Conservation (phyloP, 176 grass and related monocot species). For the Calamus simplicifolius region DNA sequence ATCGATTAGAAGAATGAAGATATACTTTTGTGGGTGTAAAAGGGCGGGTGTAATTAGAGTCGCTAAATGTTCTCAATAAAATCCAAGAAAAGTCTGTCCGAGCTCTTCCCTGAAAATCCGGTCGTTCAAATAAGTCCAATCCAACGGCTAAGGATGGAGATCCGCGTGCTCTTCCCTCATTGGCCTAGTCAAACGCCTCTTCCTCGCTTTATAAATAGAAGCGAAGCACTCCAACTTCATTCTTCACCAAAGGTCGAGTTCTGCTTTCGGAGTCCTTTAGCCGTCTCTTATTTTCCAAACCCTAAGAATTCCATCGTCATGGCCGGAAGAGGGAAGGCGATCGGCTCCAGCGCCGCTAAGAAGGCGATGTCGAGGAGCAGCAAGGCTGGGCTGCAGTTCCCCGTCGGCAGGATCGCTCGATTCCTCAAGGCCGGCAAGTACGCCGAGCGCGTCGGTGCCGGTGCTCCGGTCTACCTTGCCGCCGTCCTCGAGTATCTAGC, state of each 20-base stretch:
- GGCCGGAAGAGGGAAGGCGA: conserved; percentile 42
- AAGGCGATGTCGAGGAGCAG: conserved; percentile 24
- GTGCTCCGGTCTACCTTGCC: conserved; percentile 22
- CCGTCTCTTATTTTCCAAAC: background rate
- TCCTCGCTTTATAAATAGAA: too few relatives aligned
- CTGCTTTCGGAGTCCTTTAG: too few relatives aligned
- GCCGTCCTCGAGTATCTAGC: conserved; percentile 25
- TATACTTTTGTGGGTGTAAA: too few relatives aligned
- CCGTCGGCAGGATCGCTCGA: conserved; percentile 20
- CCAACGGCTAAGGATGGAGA: background rate
- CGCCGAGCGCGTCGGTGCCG: conserved; percentile 23
- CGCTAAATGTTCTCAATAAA: too few relatives aligned
- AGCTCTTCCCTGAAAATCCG: too few relatives aligned
- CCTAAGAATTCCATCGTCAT: conserved; percentile 18
- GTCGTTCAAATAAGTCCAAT: background rate
- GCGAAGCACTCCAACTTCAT: too few relatives aligned
- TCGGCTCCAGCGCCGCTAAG: conserved; percentile 15
- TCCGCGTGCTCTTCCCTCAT: conserved; percentile 1
- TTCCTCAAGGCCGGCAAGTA: conserved; percentile 30
- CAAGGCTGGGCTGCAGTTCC: conserved; percentile 25
- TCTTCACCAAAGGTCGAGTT: too few relatives aligned
- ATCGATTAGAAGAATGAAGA: too few relatives aligned
- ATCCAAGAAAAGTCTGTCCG: too few relatives aligned
- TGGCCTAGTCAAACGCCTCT: background rate
- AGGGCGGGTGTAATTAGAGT: too few relatives aligned